Evolutionary conservation across 2,329 filamentous ascomycete species (phyloP), one percentile per base, ranked within the genome.

Genomic region (Ascochyta fabae): DNA sequence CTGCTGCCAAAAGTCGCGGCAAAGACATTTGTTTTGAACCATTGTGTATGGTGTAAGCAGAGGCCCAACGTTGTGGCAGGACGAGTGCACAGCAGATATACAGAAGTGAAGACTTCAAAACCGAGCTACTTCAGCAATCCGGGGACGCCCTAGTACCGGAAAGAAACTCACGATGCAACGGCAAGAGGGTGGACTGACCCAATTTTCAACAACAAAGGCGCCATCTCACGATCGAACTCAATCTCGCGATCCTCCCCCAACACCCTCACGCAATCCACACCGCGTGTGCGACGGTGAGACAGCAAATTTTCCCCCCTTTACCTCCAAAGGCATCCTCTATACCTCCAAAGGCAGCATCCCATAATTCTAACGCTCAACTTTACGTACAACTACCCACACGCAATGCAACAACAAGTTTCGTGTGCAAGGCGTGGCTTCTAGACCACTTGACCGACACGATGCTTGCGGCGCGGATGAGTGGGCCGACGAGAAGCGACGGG

Each of bases 321-420:
- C 52, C 52, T 42, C 46, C 52, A 55, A 55, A 49, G 52, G 46
- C 34, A 48, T 16, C 41, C 52, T 49, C 53, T 56, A 56, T 56
- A 38, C 53, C 53, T 56, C 53, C 53, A 56, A 56, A 43, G 53
- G 53, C 35, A 51, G 47, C 33, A 47, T 36, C 43, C 38, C 43
- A 47, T 47, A 24, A 41, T 42, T 47, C 31, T 38, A 43, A 53
- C 24, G 39, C 50, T 27, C 29, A 19, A 22, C 16, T 47, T 56
- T 56, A 56, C 53, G 53, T 56, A 56, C 53, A 56, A 51, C 12
- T 26, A 23, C 43, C 53, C 47, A 51, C 53, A 33, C n/a, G n/a
- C 31, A 24, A 50, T 41, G 26, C 41, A 42, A 56, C 53, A 56
- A 40, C 34, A 51, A 45, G 48, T 48, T 54, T 54, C 26, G 24